Evolutionary conservation across 768 basidiomycete species (phyloP).

Genomic region (Kwoniella shandongensis): DNA sequence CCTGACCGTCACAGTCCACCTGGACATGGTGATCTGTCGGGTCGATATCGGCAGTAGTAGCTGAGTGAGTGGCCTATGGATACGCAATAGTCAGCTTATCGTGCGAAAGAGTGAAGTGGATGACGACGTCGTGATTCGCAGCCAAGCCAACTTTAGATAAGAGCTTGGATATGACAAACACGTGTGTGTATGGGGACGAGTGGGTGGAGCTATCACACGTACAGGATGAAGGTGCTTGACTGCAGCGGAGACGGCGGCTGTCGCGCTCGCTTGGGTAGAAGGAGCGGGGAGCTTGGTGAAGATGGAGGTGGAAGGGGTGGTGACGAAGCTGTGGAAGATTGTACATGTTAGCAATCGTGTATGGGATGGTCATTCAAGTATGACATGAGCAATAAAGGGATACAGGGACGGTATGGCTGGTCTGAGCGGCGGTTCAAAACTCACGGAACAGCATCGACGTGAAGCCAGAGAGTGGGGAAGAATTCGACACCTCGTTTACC

Average conservation of each 20-base stretch:
- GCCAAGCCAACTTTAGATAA: too few species aligned
- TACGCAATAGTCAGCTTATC: not conserved
- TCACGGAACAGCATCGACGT: slow-evolving; percentile 46
- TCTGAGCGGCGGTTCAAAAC: too few species aligned
- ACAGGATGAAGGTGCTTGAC: slow-evolving; percentile 50
- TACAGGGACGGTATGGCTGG: too few species aligned
- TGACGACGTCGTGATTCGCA: too few species aligned
- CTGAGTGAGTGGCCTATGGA: slow-evolving; percentile 46
- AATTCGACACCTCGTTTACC: slow-evolving; percentile 29
- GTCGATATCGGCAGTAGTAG: slow-evolving; percentile 40
- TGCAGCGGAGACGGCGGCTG: slow-evolving; percentile 38
- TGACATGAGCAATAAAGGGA: too few species aligned
- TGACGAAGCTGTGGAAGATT: slow-evolving; percentile 31
- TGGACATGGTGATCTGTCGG: slow-evolving; percentile 65
- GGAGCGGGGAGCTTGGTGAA: slow-evolving; percentile 49
- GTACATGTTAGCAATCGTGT: not conserved
- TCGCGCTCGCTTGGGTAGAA: slow-evolving; percentile 42
- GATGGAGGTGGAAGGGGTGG: slow-evolving; percentile 44
- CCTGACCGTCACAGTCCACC: slow-evolving; percentile 82
- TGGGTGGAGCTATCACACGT: not conserved
- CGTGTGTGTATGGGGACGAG: too few species aligned
- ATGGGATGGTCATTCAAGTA: too few species aligned
- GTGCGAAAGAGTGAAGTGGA: too few species aligned
- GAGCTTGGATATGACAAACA: too few species aligned
- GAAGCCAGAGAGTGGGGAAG: slow-evolving; percentile 41